Evolutionary conservation across 2,329 filamentous ascomycete species (phyloP).

Genomic region (Aspergillus ustus): DNA sequence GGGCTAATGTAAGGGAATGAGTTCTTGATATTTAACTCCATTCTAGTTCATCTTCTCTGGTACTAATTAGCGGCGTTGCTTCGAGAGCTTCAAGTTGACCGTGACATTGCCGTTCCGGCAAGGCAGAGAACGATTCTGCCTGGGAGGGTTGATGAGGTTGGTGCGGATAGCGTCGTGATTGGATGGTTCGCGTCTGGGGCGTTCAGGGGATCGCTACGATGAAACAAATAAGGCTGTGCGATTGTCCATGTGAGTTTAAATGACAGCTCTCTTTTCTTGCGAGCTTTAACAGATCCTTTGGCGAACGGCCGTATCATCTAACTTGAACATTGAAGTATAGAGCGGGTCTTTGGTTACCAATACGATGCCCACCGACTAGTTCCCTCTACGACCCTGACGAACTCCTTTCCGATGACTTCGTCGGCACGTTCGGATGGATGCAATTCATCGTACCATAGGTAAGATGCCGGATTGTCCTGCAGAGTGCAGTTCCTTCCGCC

Average conservation of each 20-base stretch:
- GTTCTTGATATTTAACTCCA: constrained; percentile 1
- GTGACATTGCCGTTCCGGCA: not conserved
- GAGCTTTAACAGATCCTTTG: not conserved
- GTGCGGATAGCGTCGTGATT: constrained; percentile 7
- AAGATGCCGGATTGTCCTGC: constrained; percentile 58
- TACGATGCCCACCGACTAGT: constrained; percentile 36
- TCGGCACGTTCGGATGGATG: constrained; percentile 71
- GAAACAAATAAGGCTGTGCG: not conserved
- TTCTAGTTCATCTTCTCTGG: not conserved
- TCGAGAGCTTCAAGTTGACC: not conserved
- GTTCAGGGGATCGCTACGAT: not conserved
- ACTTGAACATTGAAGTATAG: not conserved
- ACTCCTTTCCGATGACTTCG: constrained; percentile 60
- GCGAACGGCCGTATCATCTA: not conserved
- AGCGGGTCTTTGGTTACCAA: constrained; percentile 21
- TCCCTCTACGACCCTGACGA: constrained; percentile 60
- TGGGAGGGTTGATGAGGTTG: constrained; percentile 13
- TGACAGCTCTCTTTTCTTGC: not conserved
- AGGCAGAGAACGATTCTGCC: constrained; percentile 14
- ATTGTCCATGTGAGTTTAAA: not conserved
- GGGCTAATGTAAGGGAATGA: not conserved
- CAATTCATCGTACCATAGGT: constrained; percentile 74
- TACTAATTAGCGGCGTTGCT: not conserved
- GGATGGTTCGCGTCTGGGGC: constrained; percentile 6
- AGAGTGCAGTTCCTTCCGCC: constrained; percentile 34